Conservation (phyloP, 768 basidiomycete species). For the Podaxis pistillaris region DNA sequence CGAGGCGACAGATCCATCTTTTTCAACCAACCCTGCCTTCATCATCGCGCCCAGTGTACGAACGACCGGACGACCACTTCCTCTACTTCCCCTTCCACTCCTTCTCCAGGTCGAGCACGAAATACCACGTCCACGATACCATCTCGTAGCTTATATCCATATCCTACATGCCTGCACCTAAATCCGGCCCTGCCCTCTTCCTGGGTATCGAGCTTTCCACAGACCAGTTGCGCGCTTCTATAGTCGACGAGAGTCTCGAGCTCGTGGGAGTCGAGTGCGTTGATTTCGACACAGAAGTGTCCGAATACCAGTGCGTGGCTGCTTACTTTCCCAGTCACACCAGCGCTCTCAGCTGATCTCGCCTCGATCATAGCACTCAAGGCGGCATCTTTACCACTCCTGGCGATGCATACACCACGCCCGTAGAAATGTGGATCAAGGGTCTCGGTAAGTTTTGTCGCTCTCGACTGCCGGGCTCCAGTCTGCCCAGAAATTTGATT, state of each 20-base stretch:
- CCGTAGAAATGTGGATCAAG: constrained; percentile 90
- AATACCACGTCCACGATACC: constrained; percentile 29
- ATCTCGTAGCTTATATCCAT: constrained; percentile 27
- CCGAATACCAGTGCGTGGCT: constrained; percentile 75
- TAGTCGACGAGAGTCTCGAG: constrained; percentile 82
- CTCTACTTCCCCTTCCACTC: background rate
- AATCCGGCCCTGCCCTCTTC: constrained; percentile 57
- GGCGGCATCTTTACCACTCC: constrained; percentile 86
- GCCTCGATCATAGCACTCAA: constrained; percentile 55
- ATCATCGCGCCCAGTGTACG: background rate
- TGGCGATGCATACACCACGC: constrained; percentile 84
- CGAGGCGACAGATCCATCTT: background rate
- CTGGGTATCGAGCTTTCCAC: constrained; percentile 84
- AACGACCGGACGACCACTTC: background rate
- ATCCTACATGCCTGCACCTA: constrained; percentile 39
- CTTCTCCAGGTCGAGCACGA: constrained; percentile 5
- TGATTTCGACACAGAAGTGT: constrained; percentile 77
- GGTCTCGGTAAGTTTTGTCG: constrained; percentile 61
- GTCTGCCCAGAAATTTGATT: constrained; percentile 58
- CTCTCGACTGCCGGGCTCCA: constrained; percentile 3
- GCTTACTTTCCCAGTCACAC: constrained; percentile 10
- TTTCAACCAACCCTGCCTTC: background rate
- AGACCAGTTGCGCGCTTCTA: constrained; percentile 79
- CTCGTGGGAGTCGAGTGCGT: constrained; percentile 80
- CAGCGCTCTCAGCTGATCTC: constrained; percentile 16